Evolutionary conservation across 2,329 filamentous ascomycete species (phyloP).

Genomic region (Calonectria honghensis): DNA sequence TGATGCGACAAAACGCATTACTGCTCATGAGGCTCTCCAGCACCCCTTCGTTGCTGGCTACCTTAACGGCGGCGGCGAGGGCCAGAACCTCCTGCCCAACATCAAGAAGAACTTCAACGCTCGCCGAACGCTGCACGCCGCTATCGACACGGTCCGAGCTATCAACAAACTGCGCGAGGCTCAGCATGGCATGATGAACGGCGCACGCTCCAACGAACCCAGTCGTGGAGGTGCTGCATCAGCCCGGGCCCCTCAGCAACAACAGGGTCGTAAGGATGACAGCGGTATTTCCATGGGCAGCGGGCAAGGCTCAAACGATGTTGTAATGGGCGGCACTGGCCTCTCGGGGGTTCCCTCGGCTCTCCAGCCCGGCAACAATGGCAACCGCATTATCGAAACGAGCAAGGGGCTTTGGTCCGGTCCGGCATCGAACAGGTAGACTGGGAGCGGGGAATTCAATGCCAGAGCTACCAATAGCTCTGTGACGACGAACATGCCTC

Average conservation of each 20-base stretch:
- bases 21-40: slow-evolving; percentile 85
- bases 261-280: slow-evolving; percentile 63
- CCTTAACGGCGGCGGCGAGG: slow-evolving; percentile 66
- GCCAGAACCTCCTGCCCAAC: slow-evolving; percentile 79
- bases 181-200: slow-evolving; percentile 77
- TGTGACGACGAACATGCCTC: slow-evolving; percentile 5
- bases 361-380: slow-evolving; percentile 72
- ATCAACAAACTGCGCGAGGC: slow-evolving; percentile 83
- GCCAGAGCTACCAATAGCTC: neutral
- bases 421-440: slow-evolving; percentile 54
- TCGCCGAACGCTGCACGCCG: slow-evolving; percentile 79
- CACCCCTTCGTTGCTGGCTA: slow-evolving; percentile 79
- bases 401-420: slow-evolving; percentile 78
- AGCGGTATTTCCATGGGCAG: slow-evolving; percentile 69
- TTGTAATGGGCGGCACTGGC: slow-evolving; percentile 69
- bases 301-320: slow-evolving; percentile 63
- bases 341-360: slow-evolving; percentile 66
- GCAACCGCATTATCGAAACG: slow-evolving; percentile 77
- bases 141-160: slow-evolving; percentile 82
- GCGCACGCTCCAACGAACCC: slow-evolving; percentile 72
- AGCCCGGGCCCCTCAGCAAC: slow-evolving; percentile 40
- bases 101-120: slow-evolving; percentile 87
- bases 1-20: slow-evolving; percentile 91
- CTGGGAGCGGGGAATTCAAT: neutral
- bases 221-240: slow-evolving; percentile 56